A percentile compares a stretch with the other conserved stretches of the same genome.
phyloP scores from a whole-genome alignment of 306 rosid genomes.

The Vicia villosa region DNA sequence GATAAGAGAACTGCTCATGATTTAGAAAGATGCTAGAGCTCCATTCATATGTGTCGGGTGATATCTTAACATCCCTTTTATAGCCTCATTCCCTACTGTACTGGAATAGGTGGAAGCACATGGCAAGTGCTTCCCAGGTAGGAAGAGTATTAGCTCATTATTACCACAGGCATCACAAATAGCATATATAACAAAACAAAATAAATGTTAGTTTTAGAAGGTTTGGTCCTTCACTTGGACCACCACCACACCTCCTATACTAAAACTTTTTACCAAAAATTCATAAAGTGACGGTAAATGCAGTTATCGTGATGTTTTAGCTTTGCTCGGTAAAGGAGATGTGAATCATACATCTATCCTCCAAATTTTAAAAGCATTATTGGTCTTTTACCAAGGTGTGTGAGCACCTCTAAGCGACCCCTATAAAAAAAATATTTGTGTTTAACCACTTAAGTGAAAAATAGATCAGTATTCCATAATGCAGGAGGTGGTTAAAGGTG shows the following conservation, averaged over 20 bases:
- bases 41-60: conserved; percentile 8
- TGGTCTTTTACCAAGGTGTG: no score
- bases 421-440: no score
- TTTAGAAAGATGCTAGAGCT: no score
- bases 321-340: no score
- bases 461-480: no score
- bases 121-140: conserved; percentile 2
- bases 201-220: background rate
- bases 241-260: no score
- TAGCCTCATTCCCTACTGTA: background rate
- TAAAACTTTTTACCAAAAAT: background rate
- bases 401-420: no score
- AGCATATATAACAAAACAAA: no score
- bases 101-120: background rate
- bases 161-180: background rate
- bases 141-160: background rate
- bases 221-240: background rate
- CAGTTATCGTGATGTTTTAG: no score
- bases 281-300: background rate
- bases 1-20: conserved; percentile 15
- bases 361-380: no score
- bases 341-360: background rate
- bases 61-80: background rate
- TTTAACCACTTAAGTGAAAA: no score
- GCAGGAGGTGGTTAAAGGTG: no score